phyloP scores from a whole-genome alignment of 2,329 filamentous ascomycete species.

The Sporothrix schenckii region DNA sequence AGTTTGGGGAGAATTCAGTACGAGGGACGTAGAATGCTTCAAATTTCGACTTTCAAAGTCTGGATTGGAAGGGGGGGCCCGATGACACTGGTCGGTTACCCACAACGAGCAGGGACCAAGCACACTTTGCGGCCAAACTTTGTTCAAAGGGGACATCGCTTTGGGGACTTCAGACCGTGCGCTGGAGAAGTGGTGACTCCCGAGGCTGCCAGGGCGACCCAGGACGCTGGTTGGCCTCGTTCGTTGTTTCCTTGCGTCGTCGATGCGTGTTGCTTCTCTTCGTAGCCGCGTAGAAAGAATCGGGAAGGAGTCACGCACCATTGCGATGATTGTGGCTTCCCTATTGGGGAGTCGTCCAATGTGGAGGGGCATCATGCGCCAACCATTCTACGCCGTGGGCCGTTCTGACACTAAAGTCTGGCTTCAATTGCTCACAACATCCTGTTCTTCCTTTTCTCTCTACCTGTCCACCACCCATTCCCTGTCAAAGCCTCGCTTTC shows the following conservation, averaged over 20 bases:
- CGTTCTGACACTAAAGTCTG: conserved; percentile 1
- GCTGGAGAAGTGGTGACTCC: background rate
- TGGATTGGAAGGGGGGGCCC: background rate
- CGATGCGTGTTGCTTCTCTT: background rate
- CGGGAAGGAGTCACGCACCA: conserved; percentile 29
- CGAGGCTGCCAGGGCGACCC: background rate
- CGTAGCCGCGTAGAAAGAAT: conserved; percentile 1
- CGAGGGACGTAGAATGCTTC: too few relatives aligned
- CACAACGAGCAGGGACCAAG: background rate
- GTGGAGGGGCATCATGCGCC: conserved; percentile 15
- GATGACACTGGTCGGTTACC: background rate
- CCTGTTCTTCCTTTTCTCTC: background rate
- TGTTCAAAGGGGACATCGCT: background rate
- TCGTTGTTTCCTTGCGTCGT: conserved; percentile 17
- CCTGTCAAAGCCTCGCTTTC: background rate
- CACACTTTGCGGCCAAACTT: background rate
- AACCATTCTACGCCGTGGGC: background rate
- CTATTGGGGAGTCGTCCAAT: background rate
- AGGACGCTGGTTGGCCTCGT: background rate
- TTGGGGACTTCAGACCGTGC: too few relatives aligned
- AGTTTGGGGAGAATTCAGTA: too few relatives aligned
- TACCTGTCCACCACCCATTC: background rate
- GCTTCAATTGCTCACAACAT: conserved; percentile 13
- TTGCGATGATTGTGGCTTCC: background rate
- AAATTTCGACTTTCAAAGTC: too few relatives aligned